These are phyloP conservation scores for Antrodiella citrinella DNA, from an alignment of 768 basidiomycete species.

Conservation along the genomic window DNA sequence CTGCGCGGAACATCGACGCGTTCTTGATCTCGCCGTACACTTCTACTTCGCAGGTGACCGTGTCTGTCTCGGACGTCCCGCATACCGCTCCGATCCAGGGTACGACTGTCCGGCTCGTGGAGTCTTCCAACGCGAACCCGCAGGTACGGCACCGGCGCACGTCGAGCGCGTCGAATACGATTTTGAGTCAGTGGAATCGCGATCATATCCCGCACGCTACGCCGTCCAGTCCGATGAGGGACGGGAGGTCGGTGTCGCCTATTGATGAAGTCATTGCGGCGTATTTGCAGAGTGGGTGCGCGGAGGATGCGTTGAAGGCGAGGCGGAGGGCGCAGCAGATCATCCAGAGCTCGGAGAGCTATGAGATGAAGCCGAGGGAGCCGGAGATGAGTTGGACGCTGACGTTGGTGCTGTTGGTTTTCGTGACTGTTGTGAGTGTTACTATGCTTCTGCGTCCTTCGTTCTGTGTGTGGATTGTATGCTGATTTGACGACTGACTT, in stretches of 20 bases:
- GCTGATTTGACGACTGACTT: constrained; percentile 2
- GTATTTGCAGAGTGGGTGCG: constrained; percentile 6
- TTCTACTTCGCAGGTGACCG: constrained; percentile 4
- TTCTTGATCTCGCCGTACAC: constrained; percentile 1
- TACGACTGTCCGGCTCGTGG: constrained; percentile 11
- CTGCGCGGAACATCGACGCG: background rate
- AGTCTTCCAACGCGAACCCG: background rate
- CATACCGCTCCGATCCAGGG: background rate
- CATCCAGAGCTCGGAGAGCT: constrained; percentile 7
- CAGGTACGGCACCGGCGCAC: background rate
- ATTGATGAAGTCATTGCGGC: constrained; percentile 10
- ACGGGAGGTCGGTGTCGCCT: constrained; percentile 7
- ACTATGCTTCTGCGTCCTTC: background rate
- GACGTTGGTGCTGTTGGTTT: constrained; percentile 26
- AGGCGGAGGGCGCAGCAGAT: background rate
- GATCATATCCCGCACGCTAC: background rate
- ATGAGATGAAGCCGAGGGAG: constrained; percentile 23
- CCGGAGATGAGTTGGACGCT: constrained; percentile 28
- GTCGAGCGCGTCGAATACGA: background rate
- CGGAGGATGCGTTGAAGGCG: background rate
- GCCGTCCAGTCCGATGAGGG: too few species aligned
- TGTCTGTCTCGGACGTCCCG: background rate
- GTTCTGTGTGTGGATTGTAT: background rate
- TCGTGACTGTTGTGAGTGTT: constrained; percentile 31
- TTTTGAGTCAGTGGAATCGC: too few species aligned